phyloP scores from a whole-genome alignment of 345 rosid genomes.

The Firmiana major region DNA sequence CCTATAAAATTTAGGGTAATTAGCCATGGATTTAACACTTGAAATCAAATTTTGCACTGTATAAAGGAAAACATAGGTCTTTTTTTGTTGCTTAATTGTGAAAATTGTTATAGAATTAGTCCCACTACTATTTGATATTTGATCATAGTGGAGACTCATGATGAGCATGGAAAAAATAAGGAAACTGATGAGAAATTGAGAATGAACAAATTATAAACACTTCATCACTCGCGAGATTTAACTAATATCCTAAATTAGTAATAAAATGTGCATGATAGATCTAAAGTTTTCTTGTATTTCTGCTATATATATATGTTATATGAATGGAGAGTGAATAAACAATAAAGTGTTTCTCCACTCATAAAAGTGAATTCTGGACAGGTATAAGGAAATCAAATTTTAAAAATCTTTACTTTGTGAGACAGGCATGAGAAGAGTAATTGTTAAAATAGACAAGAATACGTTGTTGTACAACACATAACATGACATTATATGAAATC shows the following conservation, averaged over 20 bases:
- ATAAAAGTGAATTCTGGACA: constrained; percentile 16
- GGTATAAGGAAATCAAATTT: constrained; percentile 1
- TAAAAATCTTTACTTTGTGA: constrained; percentile 18
- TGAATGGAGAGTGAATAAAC: background rate
- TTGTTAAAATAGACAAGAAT: constrained; percentile 9
- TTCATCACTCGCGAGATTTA: background rate
- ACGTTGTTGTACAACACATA: constrained; percentile 5
- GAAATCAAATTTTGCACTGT: background rate
- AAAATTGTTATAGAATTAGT: background rate
- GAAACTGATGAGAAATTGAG: background rate
- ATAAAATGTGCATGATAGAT: constrained; percentile 2
- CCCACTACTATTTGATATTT: background rate
- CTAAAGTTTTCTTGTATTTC: constrained; percentile 2
- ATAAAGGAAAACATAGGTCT: background rate
- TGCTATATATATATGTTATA: background rate
- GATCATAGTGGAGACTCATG: background rate
- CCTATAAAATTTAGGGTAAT: background rate
- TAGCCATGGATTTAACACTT: background rate
- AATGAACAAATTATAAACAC: background rate
- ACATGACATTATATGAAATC: constrained; percentile 10
- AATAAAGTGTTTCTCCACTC: constrained; percentile 16
- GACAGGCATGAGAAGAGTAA: constrained; percentile 9
- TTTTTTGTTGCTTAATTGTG: background rate
- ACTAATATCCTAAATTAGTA: background rate
- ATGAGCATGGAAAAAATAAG: background rate